Base-by-base conservation (phyloP, 768 basidiomycete genomes). In the Boletus insuetus region DNA sequence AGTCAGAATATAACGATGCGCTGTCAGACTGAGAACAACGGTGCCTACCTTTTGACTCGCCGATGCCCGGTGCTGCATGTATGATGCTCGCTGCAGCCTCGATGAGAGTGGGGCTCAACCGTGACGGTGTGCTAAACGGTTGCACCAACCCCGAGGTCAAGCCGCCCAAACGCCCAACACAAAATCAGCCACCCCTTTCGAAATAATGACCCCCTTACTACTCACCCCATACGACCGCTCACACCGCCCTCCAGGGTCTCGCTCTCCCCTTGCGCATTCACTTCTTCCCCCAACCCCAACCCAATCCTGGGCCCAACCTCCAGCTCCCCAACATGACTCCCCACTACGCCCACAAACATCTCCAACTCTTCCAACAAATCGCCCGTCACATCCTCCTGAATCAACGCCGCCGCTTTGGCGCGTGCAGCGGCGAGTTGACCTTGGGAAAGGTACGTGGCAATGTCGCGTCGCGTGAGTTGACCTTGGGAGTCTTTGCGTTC, bases 71-170 rank as follows among this genome's bases (percentile, higher is more conserved):
- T 1, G 82, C 79, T 7, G 85, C 81, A 59, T 78, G 82, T 50
- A 91, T 83, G 55, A 90, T 78, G 52, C 79, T 87, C 13, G 86
- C 83, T 17, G 81, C 81, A 20, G 89, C 87, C 68, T 90, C 87
- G n/a, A 81, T 66, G 12, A 86, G 65, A 34, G 70, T 64, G 4
- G 83, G 82, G 45, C 81, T 84, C 40, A 77, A 75, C 10, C 41
- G 46, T 9, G 26, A 20, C n/a, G 68, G 55, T 22, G 64, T 62
- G 51, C 81, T 81, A 51, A 48, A 55, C 14, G 42, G 20, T 22
- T 8, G 13, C 46, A 37, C 29, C 46, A 32, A 26, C 5, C 48
- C 52, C 46, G 47, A 31, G 11, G 17, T 6, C 24, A 46, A 47
- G 24, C 52, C 49, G 29, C 42, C 19, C 43, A 55, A 43, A 29